Evolutionary conservation across 2,329 filamentous ascomycete species (phyloP).

Genomic region (Nakataea oryzae): DNA sequence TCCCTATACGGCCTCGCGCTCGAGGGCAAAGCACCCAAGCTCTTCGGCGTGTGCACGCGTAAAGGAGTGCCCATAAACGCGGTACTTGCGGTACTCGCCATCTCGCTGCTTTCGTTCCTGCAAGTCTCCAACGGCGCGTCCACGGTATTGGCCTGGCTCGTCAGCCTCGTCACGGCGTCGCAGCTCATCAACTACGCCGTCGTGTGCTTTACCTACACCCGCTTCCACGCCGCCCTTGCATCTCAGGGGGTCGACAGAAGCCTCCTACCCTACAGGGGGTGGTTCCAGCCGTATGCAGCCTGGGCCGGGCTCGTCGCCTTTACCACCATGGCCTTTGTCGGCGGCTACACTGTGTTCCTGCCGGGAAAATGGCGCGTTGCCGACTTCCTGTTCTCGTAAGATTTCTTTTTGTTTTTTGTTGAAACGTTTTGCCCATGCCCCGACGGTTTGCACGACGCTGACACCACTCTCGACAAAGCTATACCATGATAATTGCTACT

Average conservation of each 20-base stretch:
- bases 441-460: not conserved
- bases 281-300: constrained; percentile 39
- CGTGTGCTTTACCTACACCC: constrained; percentile 33
- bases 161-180: constrained; percentile 23
- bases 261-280: constrained; percentile 35
- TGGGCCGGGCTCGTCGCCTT: constrained; percentile 36
- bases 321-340: constrained; percentile 42
- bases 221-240: constrained; percentile 39
- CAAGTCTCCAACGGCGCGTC: constrained; percentile 24
- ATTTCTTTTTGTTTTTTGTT: constrained; percentile 8
- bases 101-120: constrained; percentile 25
- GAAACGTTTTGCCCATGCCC: not conserved
- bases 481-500: constrained; percentile 18
- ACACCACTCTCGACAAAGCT: constrained; percentile 8
- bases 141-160: constrained; percentile 28
- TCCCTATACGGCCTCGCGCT: constrained; percentile 39
- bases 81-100: constrained; percentile 19
- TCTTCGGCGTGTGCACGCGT: constrained; percentile 27
- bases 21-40: constrained; percentile 33
- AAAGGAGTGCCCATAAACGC: constrained; percentile 32
- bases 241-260: constrained; percentile 33
- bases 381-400: constrained; percentile 20
- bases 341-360: constrained; percentile 40
- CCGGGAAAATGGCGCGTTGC: constrained; percentile 18
- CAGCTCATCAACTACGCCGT: constrained; percentile 32